A percentile compares a stretch with the other conserved stretches of the same genome.
Conservation (phyloP, 805 yeast genomes). For the Saccharomycopsis microspora region DNA sequence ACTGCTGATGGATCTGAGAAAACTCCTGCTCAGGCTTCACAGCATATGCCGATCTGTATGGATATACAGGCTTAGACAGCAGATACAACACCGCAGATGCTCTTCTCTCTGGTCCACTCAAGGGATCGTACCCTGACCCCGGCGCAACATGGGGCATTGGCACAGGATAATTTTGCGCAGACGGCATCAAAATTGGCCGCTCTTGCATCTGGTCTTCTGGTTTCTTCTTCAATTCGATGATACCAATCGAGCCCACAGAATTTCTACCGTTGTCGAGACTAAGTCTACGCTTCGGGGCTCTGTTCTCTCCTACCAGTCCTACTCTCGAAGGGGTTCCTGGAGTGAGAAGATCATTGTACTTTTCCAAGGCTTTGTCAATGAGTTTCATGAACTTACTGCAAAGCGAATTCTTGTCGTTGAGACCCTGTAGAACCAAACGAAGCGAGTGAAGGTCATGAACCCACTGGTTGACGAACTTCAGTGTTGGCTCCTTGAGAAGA, state of each 20-base stretch:
- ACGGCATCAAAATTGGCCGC: not conserved
- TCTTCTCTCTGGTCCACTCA: no score
- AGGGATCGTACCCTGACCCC: no score
- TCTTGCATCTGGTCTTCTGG: not conserved
- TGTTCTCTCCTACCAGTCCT: not conserved
- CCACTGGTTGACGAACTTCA: constrained; percentile 35
- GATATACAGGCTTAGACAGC: no score
- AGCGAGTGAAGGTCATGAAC: constrained; percentile 13
- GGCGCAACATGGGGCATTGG: no score
- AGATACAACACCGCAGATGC: no score
- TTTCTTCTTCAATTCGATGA: not conserved
- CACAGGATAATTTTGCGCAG: no score
- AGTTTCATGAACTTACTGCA: constrained; percentile 8
- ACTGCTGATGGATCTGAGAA: no score
- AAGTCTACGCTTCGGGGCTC: not conserved
- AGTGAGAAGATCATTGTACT: not conserved
- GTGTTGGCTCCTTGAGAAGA: constrained; percentile 37
- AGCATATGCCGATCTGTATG: no score
- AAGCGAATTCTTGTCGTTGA: not conserved
- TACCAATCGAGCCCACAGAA: not conserved
- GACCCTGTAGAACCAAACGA: not conserved
- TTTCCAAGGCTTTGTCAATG: constrained; percentile 7
- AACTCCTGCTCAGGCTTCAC: no score
- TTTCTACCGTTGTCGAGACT: not conserved
- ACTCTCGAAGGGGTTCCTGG: not conserved